Evolutionary conservation across 1,284 basidiomycete genomes (phyloP).

Genomic region (Cutaneotrichosporon arboriforme): DNA sequence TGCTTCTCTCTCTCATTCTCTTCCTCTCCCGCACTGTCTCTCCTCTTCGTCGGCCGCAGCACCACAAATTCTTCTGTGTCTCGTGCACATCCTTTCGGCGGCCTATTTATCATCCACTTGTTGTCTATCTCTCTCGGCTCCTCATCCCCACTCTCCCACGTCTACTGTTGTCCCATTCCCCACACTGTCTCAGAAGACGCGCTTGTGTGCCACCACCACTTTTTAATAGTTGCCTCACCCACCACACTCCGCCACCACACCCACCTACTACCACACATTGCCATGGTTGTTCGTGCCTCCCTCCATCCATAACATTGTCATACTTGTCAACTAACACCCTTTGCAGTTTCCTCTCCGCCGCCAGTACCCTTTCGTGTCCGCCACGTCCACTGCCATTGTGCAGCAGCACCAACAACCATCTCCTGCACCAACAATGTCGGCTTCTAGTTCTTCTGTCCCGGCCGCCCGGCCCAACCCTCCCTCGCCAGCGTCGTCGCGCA

Average conservation of each 20-base stretch:
- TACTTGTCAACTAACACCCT: background rate
- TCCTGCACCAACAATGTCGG: background rate
- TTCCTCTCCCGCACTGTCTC: background rate
- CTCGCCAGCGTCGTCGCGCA: conserved; percentile 41
- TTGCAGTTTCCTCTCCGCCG: background rate
- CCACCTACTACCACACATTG: background rate
- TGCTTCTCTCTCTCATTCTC: background rate
- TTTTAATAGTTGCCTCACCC: background rate
- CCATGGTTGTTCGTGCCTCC: conserved; percentile 1
- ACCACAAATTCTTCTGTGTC: background rate
- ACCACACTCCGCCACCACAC: background rate
- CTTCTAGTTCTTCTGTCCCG: conserved; percentile 20
- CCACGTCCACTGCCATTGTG: background rate
- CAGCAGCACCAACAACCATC: too few species aligned
- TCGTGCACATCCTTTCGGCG: background rate
- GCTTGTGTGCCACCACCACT: background rate
- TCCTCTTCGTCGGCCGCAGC: too few species aligned
- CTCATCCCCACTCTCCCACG: background rate
- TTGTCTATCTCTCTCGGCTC: background rate
- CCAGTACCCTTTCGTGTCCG: background rate
- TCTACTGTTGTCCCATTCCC: background rate
- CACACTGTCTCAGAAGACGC: background rate
- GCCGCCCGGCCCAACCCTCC: conserved; percentile 34
- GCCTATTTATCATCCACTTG: background rate
- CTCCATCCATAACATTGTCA: background rate